These are phyloP conservation scores for Talaromyces sp. DNA, from an alignment of 2,329 filamentous ascomycete genomes.

Conservation along the genomic window DNA sequence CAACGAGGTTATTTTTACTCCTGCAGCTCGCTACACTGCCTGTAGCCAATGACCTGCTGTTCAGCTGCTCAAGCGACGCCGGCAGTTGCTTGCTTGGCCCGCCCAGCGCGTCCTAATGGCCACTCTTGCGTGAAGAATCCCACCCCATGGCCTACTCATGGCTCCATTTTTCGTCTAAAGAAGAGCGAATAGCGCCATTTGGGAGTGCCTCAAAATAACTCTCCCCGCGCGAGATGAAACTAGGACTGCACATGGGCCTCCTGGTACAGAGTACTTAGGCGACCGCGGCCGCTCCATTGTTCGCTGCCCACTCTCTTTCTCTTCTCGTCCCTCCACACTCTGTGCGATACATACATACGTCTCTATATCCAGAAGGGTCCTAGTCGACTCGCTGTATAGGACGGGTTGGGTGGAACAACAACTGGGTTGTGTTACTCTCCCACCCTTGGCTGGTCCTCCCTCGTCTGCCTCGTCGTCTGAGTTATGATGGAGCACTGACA, in stretches of 20 bases:
- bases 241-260: not conserved
- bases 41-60: not conserved
- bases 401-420: not conserved
- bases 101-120: not conserved
- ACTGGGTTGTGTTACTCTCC: constrained; percentile 2
- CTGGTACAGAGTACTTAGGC: constrained; percentile 3
- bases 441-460: not conserved
- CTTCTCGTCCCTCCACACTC: not conserved
- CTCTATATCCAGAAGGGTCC: not conserved
- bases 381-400: not conserved
- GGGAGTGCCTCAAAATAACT: constrained; percentile 10
- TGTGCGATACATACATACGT: not conserved
- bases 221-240: constrained; percentile 11
- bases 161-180: not conserved
- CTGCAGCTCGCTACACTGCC: not conserved
- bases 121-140: not conserved
- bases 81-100: not conserved
- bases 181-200: not conserved
- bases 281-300: not conserved
- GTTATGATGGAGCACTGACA: not conserved
- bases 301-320: not conserved
- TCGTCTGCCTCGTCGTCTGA: not conserved
- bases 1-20: not conserved
- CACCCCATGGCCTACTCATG: not conserved
- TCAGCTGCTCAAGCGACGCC: not conserved